These are phyloP conservation scores for Vitis amurensis DNA, from an alignment of 164 flowering plant genomes.

Conservation along the genomic window DNA sequence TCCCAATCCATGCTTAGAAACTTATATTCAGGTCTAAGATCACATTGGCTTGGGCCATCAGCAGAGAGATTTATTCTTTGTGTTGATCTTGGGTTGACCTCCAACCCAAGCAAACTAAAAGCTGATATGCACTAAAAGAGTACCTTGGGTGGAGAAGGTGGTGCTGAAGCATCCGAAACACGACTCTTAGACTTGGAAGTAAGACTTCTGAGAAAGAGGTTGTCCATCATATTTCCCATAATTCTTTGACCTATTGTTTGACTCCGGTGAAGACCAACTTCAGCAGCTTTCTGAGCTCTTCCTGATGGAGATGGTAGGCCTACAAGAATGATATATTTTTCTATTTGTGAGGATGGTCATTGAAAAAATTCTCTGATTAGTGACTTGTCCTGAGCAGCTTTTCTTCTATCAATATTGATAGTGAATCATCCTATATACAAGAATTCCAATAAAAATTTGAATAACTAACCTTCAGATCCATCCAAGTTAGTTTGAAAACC, in stretches of 20 bases:
- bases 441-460: background rate
- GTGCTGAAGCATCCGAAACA: slow-evolving; percentile 53
- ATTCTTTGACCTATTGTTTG: slow-evolving; percentile 92
- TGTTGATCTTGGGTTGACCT: too few species aligned
- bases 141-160: slow-evolving; percentile 86
- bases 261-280: slow-evolving; percentile 59
- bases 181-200: slow-evolving; percentile 65
- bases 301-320: slow-evolving; percentile 74
- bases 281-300: slow-evolving; percentile 47
- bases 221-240: slow-evolving; percentile 98
- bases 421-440: background rate
- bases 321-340: slow-evolving; percentile 26
- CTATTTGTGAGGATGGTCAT: background rate
- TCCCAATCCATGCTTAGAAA: too few species aligned
- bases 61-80: too few species aligned
- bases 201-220: slow-evolving; percentile 69
- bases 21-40: too few species aligned
- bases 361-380: background rate
- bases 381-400: background rate
- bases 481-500: slow-evolving; percentile 29
- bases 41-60: too few species aligned
- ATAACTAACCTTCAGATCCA: slow-evolving; percentile 66
- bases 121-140: background rate
- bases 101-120: background rate
- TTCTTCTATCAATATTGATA: background rate